These are phyloP conservation scores for Inga oerstediana DNA, from an alignment of 306 rosid genomes.

Conservation along the genomic window DNA sequence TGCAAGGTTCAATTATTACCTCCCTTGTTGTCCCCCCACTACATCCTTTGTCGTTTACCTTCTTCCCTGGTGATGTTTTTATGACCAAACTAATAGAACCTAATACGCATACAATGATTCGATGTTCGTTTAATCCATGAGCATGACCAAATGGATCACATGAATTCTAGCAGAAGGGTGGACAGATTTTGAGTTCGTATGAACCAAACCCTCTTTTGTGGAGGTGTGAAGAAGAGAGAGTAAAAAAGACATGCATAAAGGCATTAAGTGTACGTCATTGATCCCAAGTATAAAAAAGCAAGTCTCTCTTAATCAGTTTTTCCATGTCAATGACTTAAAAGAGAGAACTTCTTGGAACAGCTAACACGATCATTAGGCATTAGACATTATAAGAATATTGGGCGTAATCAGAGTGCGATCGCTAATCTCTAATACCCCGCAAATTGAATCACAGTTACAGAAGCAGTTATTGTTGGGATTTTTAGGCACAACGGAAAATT, in stretches of 20 bases:
- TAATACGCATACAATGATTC: not conserved
- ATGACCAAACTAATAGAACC: not conserved
- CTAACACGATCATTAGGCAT: not conserved
- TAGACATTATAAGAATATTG: no score
- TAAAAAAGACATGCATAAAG: not conserved
- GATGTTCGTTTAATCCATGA: not conserved
- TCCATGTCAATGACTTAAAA: not conserved
- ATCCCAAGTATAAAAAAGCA: not conserved
- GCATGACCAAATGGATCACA: not conserved
- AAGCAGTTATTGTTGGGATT: no score
- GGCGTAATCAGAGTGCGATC: no score
- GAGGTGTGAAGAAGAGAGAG: slow-evolving; percentile 3
- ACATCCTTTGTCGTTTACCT: not conserved
- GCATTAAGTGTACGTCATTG: not conserved
- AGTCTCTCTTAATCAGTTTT: not conserved
- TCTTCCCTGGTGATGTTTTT: not conserved
- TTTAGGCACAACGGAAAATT: no score
- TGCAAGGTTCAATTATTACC: not conserved
- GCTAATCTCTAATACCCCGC: no score
- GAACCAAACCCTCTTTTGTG: slow-evolving; percentile 3
- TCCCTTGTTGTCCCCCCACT: not conserved
- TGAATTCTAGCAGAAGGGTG: not conserved
- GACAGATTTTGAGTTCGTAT: slow-evolving; percentile 1
- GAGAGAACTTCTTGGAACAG: not conserved
- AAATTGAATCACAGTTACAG: no score